Evolutionary conservation across 495 filamentous ascomycete species (phyloP), one percentile per base, ranked within the genome.

Genomic region (Penicillium paxilli): DNA sequence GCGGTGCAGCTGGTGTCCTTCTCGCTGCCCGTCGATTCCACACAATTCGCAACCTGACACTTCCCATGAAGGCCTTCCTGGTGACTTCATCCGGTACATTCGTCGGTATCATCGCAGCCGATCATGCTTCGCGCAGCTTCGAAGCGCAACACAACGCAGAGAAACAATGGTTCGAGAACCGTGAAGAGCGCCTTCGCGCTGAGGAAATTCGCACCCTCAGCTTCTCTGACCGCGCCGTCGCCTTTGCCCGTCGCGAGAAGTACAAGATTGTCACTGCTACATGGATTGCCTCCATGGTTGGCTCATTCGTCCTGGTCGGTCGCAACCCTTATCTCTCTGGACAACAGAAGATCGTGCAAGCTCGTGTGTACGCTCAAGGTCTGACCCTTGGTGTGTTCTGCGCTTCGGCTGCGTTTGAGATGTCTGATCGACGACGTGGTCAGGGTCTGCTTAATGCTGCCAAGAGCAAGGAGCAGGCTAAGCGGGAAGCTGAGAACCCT

Each of bases 281-380:
- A 21, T 98, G 94, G 94, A 71, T 93, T 11, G 85, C 88, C 12
- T 83, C 83, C 37, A 96, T 98, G 87, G 85, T 81, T 20, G 67
- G 87, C 24, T 84, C 90, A 0, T 79, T 96, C 23, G 87, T 75
- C 35, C 61, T 96, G 9, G 93, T 97, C 37, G 81, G 87, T 47
- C 80, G 90, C 54, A 92, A 90, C 71, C 83, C 81, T 44, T 91
- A 89, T 71, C 71, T 98, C 6, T 83, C 78, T 17, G 83, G 80
- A 1, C 69, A 78, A 59, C 94, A 98, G 82, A 98, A 98, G 79
- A 77, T 98, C 22, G 94, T 98, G 17, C 94, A 98, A 80, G 95
- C 95, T 9, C 85, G 94, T 79, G 87, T 98, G 55, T 98, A 98
- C 74, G 94, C 94, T n/a, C 94, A 98, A 76, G 92, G 91, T 14